These are phyloP conservation scores for Aspergillus niger DNA, from an alignment of 2,329 filamentous ascomycete species.

Conservation along the genomic window DNA sequence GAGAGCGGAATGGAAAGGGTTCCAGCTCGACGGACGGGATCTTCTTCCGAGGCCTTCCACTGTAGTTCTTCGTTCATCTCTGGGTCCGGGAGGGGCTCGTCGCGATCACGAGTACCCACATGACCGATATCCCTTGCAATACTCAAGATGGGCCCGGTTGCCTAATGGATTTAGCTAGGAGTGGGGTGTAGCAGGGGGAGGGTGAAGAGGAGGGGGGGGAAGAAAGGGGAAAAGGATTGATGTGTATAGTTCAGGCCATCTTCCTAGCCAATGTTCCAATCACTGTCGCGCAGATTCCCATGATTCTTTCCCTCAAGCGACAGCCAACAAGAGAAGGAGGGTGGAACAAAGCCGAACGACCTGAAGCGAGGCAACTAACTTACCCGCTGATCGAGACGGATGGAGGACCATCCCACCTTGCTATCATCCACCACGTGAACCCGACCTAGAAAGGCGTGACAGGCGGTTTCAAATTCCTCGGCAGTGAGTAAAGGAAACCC, in stretches of 20 bases:
- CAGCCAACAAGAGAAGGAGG: not conserved
- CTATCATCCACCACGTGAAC: conserved; percentile 56
- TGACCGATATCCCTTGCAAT: conserved; percentile 31
- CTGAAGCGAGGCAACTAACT: conserved; percentile 1
- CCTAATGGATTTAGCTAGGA: conserved; percentile 24
- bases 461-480: conserved; percentile 66
- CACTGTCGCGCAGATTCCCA: not conserved
- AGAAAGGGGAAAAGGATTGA: not conserved
- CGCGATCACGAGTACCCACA: conserved; percentile 9
- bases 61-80: conserved; percentile 18
- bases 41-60: conserved; percentile 31
- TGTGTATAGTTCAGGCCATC: not conserved
- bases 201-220: conserved; percentile 1
- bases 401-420: conserved; percentile 52
- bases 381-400: conserved; percentile 26
- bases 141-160: conserved; percentile 29
- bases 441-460: conserved; percentile 58
- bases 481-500: conserved; percentile 62
- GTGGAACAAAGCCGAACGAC: not conserved
- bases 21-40: conserved; percentile 28
- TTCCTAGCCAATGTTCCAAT: not conserved
- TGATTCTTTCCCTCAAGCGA: not conserved
- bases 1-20: conserved; percentile 11
- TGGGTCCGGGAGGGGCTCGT: conserved; percentile 12
- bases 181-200: not conserved